A percentile compares a stretch with the other conserved stretches of the same genome.
phyloP scores from a whole-genome alignment of 768 basidiomycete genomes.

The Podaxis carcinomalis region DNA sequence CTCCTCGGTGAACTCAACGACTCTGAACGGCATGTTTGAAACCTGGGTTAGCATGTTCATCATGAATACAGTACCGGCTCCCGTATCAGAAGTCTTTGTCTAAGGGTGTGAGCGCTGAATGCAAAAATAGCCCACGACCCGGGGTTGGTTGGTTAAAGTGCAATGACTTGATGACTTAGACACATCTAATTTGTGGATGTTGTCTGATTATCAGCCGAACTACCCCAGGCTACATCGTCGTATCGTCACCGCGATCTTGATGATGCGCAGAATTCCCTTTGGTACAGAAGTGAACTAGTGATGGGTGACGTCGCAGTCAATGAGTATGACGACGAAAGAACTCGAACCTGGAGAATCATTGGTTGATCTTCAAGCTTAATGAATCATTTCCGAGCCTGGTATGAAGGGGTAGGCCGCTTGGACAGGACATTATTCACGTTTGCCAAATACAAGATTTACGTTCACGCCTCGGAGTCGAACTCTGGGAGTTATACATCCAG shows the following conservation, averaged over 20 bases:
- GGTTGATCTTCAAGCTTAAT: not conserved
- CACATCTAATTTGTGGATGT: not conserved
- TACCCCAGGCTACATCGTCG: not conserved
- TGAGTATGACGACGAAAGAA: not conserved
- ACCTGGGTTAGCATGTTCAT: not conserved
- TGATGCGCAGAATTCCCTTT: not conserved
- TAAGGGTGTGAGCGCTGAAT: not conserved
- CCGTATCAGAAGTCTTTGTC: not conserved
- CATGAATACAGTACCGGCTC: not conserved
- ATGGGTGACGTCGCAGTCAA: not conserved
- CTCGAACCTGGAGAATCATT: not conserved
- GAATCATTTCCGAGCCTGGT: not conserved
- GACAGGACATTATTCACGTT: not conserved
- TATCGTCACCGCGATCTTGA: not conserved
- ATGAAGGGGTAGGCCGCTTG: not conserved
- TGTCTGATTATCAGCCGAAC: not conserved
- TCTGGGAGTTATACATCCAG: not conserved
- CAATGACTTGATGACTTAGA: not conserved
- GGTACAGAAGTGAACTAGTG: not conserved
- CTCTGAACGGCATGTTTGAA: not conserved
- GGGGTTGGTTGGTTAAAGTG: not conserved
- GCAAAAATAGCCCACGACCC: not conserved
- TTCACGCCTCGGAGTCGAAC: not conserved
- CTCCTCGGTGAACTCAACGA: conserved; percentile 4
- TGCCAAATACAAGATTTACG: not conserved